Percentiles rank a stretch among this genome's conserved stretches.
Conservation (phyloP, 306 rosid species). For the Fragaria vesca region DNA sequence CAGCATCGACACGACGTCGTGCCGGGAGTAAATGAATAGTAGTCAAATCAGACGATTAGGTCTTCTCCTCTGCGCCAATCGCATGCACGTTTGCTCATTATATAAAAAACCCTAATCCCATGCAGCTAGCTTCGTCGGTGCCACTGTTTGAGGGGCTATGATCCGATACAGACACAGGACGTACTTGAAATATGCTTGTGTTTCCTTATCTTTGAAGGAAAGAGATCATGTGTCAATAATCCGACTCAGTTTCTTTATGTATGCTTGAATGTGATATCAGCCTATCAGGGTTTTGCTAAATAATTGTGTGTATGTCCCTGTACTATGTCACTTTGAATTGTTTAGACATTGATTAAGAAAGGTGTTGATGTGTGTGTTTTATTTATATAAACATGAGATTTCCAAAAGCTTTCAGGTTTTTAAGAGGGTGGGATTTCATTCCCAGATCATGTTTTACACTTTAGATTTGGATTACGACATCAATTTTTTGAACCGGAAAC, state of each 20-base stretch:
- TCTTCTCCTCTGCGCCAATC: background rate
- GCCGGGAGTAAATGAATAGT: background rate
- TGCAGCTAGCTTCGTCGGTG: slow-evolving; percentile 12
- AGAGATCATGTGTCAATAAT: slow-evolving; percentile 18
- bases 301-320: background rate
- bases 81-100: slow-evolving; percentile 6
- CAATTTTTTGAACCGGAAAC: background rate
- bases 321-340: slow-evolving; percentile 4
- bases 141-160: background rate
- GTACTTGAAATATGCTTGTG: background rate
- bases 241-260: background rate
- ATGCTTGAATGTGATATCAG: background rate
- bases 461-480: background rate
- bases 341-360: slow-evolving; percentile 17
- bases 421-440: slow-evolving; percentile 1
- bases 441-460: background rate
- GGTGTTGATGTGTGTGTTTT: background rate
- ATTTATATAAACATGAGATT: background rate
- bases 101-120: slow-evolving; percentile 1
- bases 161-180: background rate
- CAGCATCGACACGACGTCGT: slow-evolving; percentile 13
- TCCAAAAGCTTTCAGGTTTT: slow-evolving; percentile 4
- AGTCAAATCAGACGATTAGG: background rate
- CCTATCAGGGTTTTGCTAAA: background rate
- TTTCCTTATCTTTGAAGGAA: slow-evolving; percentile 33